phyloP scores from a whole-genome alignment of 2,329 filamentous ascomycete species.

The Falciphora oryzae region DNA sequence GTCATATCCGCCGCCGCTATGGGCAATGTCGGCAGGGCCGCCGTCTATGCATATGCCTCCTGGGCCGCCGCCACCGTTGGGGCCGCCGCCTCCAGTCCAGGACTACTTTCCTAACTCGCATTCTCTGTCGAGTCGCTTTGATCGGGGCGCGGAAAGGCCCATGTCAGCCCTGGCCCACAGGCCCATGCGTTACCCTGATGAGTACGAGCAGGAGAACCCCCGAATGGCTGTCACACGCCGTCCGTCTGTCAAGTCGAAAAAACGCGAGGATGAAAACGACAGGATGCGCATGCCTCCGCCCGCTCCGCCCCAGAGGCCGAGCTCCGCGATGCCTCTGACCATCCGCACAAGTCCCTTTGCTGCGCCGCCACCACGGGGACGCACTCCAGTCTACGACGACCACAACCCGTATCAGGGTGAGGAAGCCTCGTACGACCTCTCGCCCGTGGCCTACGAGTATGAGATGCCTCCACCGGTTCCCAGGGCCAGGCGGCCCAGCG shows the following conservation, averaged over 20 bases:
- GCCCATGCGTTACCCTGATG: slow-evolving; percentile 30
- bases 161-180: slow-evolving; percentile 34
- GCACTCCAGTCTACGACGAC: slow-evolving; percentile 28
- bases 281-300: slow-evolving; percentile 45
- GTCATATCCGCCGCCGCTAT: slow-evolving; percentile 22
- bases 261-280: slow-evolving; percentile 36
- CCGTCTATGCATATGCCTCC: slow-evolving; percentile 6
- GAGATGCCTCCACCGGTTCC: background rate
- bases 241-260: slow-evolving; percentile 33
- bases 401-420: slow-evolving; percentile 27
- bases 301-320: slow-evolving; percentile 29
- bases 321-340: slow-evolving; percentile 25
- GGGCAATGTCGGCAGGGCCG: slow-evolving; percentile 9
- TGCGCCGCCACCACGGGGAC: slow-evolving; percentile 20
- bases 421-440: slow-evolving; percentile 31
- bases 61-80: slow-evolving; percentile 11
- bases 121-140: slow-evolving; percentile 1
- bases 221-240: slow-evolving; percentile 30
- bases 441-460: slow-evolving; percentile 25
- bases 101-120: slow-evolving; percentile 20
- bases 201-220: slow-evolving; percentile 34
- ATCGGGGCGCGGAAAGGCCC: slow-evolving; percentile 21
- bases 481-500: slow-evolving; percentile 26
- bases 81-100: slow-evolving; percentile 2
- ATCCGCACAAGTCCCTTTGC: slow-evolving; percentile 22